Evolutionary conservation across 2,329 filamentous ascomycete genomes (phyloP), one percentile per base, ranked within the genome.

Genomic region (Ophiostoma pallidulum): DNA sequence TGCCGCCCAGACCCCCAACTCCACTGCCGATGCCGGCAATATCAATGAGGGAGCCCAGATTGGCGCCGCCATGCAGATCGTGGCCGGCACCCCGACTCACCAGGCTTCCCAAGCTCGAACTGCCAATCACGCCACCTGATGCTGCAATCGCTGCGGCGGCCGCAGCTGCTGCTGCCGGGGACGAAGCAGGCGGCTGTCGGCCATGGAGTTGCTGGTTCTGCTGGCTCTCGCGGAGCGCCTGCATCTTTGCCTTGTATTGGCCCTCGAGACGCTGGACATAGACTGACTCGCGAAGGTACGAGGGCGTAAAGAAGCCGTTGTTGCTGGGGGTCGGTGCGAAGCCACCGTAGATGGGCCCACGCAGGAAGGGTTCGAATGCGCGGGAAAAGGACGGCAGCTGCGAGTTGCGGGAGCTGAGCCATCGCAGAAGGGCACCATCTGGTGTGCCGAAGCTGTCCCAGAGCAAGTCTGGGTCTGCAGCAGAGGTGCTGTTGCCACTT

Each of bases 251-350:
- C 61, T 72, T 77, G 62, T 89, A 76, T 49, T 76, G 78, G 52
- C 86, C 80, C 57, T 85, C 79, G 41, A 96, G 72, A 61, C 78
- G 81, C 57, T 84, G 77, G 45, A 91, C 79, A 64, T 95, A 90
- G 58, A 80, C 78, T 13, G 88, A 91, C 33, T 78, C 78, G 56
- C 74, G 73, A 38, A 97, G 75, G 65, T 96, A 96, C 5, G 87
- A 89, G 1, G 91, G 91, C 10, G 82, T 75, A 64, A 95, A 89
- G 70, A 91, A 91, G 49, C 64, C 58, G 49, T 72, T 63, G 53
- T 61, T 56, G 38, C 53, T 58, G 38, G 47, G 49, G 13, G 47
- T 45, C 1, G 49, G 41, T n/a, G 45, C 50, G 20, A 51, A 48
- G 28, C 51, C 46, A 45, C 56, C 53, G 14, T 58, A 54, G 55